Evolutionary conservation across 805 yeast species (phyloP), one percentile per base, ranked within the genome.

Genomic region (Candida sphagnicola): DNA sequence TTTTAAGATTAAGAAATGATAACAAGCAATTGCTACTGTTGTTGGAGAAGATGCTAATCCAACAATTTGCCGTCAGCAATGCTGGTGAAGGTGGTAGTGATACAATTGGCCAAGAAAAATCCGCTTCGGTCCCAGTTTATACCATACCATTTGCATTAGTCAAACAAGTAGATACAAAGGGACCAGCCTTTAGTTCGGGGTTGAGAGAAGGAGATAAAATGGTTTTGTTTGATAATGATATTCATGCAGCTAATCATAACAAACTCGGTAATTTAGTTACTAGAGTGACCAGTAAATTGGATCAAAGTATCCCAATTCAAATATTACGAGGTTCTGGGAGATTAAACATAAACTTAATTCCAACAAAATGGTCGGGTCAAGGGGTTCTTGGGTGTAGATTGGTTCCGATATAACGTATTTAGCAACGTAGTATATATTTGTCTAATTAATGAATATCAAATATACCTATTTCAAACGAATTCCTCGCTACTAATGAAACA

Each of bases 1-100:
- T 90, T 23, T 78, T 84, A 25, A 67, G 84, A 37, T 64, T 84
- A 28, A 68, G 82, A 41, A 90, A 88, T 51, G 97, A 91, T 59
- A 67, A 80, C 45, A 67, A 66, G 34, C 56, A 51, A 12, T 61
- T 86, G 5, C 54, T 80, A 48, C 54, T 60, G 4, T 56, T 65
- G 16, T 56, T 87, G 5, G 78, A 77, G 24, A 43, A 39, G 5
- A 70, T 70, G 28, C 55, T 88, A 45, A 51, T 63, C 4, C 59
- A 62, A 24, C 77, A 75, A 34, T 73, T 77, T 40, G n/a, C n/a
- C n/a, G n/a, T n/a, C n/a, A n/a, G n/a, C n/a, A n/a, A n/a, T n/a
- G n/a, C n/a, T 54, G 35, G 18, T 16, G n/a, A n/a, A n/a, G n/a
- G n/a, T n/a, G n/a, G 6, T 1, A 21, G 13, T 12, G 33, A 25